Evolutionary conservation across 139 green algal genomes (phyloP), one percentile per base, ranked within the genome.

Genomic region (Chlorella vulgaris): DNA sequence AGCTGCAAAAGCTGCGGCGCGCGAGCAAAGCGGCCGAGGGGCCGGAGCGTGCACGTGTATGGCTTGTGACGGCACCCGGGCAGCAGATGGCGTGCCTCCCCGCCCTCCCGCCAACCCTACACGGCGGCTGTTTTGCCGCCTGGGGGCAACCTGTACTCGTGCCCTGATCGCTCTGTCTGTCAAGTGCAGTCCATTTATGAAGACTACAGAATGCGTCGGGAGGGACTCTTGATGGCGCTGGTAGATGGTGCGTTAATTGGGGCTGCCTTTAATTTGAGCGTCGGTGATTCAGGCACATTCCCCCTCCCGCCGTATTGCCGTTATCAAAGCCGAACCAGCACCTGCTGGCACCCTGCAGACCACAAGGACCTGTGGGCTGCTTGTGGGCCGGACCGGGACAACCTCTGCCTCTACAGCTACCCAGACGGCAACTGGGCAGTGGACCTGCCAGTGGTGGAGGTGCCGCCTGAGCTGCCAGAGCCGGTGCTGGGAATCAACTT

Each of bases 401-500:
- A 99, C 85, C 86, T 99, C 36, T 99, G 95, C 82, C 86, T 99
- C 22, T 99, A 99, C 85, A 96, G 94, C 31, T 88, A 95, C 28
- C 80, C 88, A 1, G 93, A 98, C 69, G 93, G 93, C 0, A 88
- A 40, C 1, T 99, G 97, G 96, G 84, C 85, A 22, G 96, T 99
- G 33, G 93, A 94, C 65, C 81, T 98, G 36, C 97, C 97, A 24
- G 95, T 93, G 8, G 97, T 98, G 81, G 97, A 99, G 79, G 96
- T 99, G 35, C 97, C 97, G 1, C 95, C 97, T 0, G 97, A 99
- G 89, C 87, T 99, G 69, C 97, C 97, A 8, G 97, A 99, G 88
- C 97, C 97, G 1, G 96, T 94, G 69, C 83, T 99, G 26, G 97
- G 97, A 31, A 98, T 99, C 66, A 99, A 99, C 88, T 99, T 99